These are phyloP conservation scores for Sarocladiaceae sp. DNA, from an alignment of 2,329 filamentous ascomycete genomes.

Conservation along the genomic window DNA sequence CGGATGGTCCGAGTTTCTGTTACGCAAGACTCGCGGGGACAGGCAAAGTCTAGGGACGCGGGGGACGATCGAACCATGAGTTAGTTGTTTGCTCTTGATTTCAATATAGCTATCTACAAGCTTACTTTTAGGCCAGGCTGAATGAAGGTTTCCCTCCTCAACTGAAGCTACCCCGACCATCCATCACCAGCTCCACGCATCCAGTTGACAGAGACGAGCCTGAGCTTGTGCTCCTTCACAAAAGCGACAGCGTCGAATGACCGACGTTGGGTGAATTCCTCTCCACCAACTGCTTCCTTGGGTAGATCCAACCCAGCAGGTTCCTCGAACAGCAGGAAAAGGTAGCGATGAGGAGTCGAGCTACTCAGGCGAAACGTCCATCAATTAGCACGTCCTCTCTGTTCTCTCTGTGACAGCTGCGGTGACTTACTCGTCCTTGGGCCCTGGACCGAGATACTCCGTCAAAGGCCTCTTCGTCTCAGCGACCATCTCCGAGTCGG, in stretches of 20 bases:
- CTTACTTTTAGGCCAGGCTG: too few species aligned
- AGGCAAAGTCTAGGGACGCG: too few species aligned
- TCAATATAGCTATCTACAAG: too few species aligned
- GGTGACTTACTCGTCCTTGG: constrained; percentile 32
- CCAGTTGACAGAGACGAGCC: constrained; percentile 37
- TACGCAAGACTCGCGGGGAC: too few species aligned
- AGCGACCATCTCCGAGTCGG: constrained; percentile 11
- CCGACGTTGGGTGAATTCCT: constrained; percentile 38
- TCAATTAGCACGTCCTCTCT: too few species aligned
- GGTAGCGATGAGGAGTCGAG: constrained; percentile 41
- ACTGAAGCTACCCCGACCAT: constrained; percentile 31
- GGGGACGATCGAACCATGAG: too few species aligned
- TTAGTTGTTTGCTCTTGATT: too few species aligned
- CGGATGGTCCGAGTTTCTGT: too few species aligned
- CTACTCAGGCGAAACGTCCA: constrained; percentile 17
- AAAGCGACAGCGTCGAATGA: constrained; percentile 35
- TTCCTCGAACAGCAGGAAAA: constrained; percentile 39
- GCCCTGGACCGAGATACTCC: constrained; percentile 36
- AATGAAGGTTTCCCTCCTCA: too few species aligned
- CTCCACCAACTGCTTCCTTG: constrained; percentile 38
- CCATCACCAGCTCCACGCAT: constrained; percentile 39
- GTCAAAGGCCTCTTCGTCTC: constrained; percentile 30
- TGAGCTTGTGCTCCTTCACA: constrained; percentile 29
- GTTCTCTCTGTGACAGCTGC: neutral
- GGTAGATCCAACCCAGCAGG: constrained; percentile 25